Conservation (phyloP, 148 eudicot genomes). For the Vaccinium vitisidaea region DNA sequence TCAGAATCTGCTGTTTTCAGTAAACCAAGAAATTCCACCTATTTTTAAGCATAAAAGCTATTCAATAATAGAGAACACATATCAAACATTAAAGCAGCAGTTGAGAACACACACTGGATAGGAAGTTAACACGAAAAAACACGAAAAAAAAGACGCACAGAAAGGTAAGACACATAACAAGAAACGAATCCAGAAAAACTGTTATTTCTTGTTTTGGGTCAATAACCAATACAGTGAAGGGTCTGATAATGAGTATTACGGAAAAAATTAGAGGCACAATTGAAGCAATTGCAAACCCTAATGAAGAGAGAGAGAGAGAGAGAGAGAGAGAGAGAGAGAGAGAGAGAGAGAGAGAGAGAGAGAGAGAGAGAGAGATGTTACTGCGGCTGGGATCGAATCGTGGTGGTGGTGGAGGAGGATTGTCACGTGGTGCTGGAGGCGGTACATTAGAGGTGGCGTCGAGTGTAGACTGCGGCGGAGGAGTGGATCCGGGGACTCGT, state of each 20-base stretch:
- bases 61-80: not conserved
- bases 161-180: too few relatives aligned
- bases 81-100: not conserved
- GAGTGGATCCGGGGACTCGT: constrained; percentile 15
- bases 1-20: not conserved
- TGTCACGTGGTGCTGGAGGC: constrained; percentile 10
- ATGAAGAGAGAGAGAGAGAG: not conserved
- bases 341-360: not conserved
- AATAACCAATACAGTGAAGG: not conserved
- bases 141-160: not conserved
- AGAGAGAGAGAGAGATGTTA: constrained; percentile 27
- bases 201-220: not conserved
- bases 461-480: constrained; percentile 6
- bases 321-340: not conserved
- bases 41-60: not conserved
- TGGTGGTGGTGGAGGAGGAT: constrained; percentile 35
- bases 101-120: not conserved
- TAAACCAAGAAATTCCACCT: not conserved
- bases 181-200: not conserved
- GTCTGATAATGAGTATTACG: not conserved
- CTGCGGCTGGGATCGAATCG: constrained; percentile 70
- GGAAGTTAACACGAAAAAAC: not conserved
- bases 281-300: not conserved
- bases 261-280: not conserved
- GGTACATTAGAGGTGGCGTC: constrained; percentile 16